A percentile compares a stretch with the other conserved stretches of the same genome.
Conservation (phyloP, 1,139 yeast genomes). For the Candida sp. region DNA sequence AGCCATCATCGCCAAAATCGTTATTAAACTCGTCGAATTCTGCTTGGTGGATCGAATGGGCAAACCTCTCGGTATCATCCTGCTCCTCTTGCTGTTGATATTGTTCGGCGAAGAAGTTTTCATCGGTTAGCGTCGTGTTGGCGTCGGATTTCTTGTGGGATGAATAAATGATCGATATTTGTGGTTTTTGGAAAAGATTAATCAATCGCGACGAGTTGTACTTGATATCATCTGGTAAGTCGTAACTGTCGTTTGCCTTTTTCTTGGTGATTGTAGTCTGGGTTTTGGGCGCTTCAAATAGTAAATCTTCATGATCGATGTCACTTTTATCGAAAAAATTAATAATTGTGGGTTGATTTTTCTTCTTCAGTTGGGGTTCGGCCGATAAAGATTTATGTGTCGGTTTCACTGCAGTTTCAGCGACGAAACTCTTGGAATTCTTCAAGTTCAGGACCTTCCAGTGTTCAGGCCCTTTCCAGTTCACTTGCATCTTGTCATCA, state of each 20-base stretch:
- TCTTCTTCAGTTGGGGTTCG: constrained; percentile 13
- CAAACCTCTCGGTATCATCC: constrained; percentile 31
- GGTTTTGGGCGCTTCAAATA: constrained; percentile 51
- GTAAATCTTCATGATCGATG: constrained; percentile 31
- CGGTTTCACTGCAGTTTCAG: constrained; percentile 10
- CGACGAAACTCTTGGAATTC: constrained; percentile 17
- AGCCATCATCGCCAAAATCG: constrained; percentile 36
- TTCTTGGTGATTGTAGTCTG: constrained; percentile 23
- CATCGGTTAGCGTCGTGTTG: constrained; percentile 47
- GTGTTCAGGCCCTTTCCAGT: constrained; percentile 93
- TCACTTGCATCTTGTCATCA: constrained; percentile 63
- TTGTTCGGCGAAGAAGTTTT: constrained; percentile 71
- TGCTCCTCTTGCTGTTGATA: constrained; percentile 41
- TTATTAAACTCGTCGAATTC: constrained; percentile 42
- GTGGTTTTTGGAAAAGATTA: constrained; percentile 68
- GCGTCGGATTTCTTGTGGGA: constrained; percentile 14
- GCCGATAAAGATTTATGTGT: constrained; percentile 2
- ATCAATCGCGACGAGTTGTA: constrained; percentile 70
- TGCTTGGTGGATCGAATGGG: constrained; percentile 43
- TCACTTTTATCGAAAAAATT: constrained; percentile 47
- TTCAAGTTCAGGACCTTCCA: constrained; percentile 78
- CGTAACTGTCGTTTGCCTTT: constrained; percentile 31
- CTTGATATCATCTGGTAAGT: constrained; percentile 72
- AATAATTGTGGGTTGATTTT: constrained; percentile 34
- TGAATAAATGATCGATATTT: constrained; percentile 32